phyloP scores from a whole-genome alignment of 1,139 yeast genomes.

The Diutina pseudorugosa region DNA sequence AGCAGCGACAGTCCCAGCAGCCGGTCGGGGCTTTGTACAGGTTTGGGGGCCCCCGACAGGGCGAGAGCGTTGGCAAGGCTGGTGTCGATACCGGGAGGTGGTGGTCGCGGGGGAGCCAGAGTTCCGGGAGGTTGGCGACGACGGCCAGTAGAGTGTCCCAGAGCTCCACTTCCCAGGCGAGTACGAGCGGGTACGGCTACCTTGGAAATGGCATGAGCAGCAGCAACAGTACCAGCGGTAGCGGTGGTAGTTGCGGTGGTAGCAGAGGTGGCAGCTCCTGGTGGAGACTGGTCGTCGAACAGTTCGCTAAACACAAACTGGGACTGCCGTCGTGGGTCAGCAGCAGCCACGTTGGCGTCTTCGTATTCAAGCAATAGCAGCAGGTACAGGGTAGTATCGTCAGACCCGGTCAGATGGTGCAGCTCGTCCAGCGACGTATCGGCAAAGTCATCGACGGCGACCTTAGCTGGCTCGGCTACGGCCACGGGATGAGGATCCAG shows the following conservation, averaged over 20 bases:
- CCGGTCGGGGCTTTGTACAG: background rate
- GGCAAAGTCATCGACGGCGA: background rate
- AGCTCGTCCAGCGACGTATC: slow-evolving; percentile 1
- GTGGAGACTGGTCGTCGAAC: background rate
- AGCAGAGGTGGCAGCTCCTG: too few relatives aligned
- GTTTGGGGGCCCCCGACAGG: background rate
- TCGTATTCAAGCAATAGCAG: background rate
- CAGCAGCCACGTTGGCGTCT: background rate
- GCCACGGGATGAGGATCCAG: slow-evolving; percentile 1
- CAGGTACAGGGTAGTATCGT: background rate
- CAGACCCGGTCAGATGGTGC: background rate
- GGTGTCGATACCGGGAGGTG: background rate
- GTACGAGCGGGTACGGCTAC: background rate
- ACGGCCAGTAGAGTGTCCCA: background rate
- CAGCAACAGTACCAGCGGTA: background rate
- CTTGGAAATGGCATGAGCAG: background rate
- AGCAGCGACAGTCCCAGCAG: slow-evolving; percentile 1
- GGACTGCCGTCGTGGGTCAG: background rate
- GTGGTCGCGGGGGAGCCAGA: background rate
- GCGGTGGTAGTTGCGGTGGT: too few relatives aligned
- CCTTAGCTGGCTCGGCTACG: background rate
- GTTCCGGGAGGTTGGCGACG: background rate
- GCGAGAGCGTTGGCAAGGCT: background rate
- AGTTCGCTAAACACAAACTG: background rate
- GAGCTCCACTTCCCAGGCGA: background rate